A percentile compares a stretch with the other conserved stretches of the same genome.
These are phyloP conservation scores for Stentor coeruleus DNA, from an alignment of 73 alveolate species.

Conservation along the genomic window DNA sequence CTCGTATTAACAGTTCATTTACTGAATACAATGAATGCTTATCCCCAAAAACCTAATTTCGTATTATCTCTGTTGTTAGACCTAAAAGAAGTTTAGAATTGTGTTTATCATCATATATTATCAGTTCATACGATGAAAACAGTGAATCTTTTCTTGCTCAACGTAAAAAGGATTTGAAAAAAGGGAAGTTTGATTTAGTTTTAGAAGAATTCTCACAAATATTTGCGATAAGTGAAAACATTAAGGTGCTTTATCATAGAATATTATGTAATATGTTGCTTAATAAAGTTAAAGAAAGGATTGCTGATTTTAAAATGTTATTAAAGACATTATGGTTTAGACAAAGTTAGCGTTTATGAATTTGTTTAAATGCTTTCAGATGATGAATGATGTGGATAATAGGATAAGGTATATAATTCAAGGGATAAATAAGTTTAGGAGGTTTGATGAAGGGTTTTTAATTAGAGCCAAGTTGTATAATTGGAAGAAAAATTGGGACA, in stretches of 20 bases:
- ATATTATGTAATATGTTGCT: background rate
- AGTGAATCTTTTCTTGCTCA: background rate
- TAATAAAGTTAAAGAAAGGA: background rate
- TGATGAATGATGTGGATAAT: background rate
- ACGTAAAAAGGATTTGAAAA: background rate
- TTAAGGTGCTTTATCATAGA: background rate
- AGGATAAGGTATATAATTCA: background rate
- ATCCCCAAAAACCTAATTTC: background rate
- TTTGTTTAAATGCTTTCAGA: background rate
- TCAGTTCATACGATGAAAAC: background rate
- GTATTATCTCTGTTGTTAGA: constrained; percentile 6
- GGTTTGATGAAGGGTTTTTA: background rate
- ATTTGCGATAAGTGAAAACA: background rate
- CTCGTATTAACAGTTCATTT: constrained; percentile 8
- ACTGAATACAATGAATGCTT: constrained; percentile 1
- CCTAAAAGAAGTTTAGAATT: background rate
- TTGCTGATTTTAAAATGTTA: background rate
- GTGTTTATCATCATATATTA: background rate
- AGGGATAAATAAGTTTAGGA: background rate
- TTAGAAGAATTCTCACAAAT: background rate
- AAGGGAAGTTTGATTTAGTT: background rate
- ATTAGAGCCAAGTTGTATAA: background rate
- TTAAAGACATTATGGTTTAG: background rate
- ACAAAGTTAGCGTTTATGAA: constrained; percentile 4
- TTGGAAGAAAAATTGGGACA: background rate